Percentiles rank a stretch among this genome's conserved stretches.
phyloP scores from a whole-genome alignment of 2,329 filamentous ascomycete species.

The Aureobasidium musti region DNA sequence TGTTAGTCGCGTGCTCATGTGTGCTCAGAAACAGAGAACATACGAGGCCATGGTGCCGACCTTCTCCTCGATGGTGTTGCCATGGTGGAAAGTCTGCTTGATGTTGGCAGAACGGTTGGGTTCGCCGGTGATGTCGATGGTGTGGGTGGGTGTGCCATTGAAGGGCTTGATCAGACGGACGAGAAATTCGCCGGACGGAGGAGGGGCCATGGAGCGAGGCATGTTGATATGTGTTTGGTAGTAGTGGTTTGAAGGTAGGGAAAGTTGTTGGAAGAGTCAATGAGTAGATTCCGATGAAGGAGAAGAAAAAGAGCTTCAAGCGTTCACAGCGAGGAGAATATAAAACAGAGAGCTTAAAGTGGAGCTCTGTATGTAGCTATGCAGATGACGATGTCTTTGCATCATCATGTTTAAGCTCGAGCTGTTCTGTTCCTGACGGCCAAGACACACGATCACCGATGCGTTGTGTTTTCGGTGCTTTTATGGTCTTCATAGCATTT shows the following conservation, averaged over 20 bases:
- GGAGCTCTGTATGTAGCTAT: constrained; percentile 18
- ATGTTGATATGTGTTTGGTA: constrained; percentile 13
- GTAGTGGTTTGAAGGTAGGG: not conserved
- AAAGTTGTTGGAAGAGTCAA: not conserved
- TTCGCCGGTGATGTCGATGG: constrained; percentile 47
- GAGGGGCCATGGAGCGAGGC: constrained; percentile 37
- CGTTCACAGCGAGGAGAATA: constrained; percentile 8
- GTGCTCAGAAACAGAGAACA: not conserved
- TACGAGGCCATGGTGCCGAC: constrained; percentile 43
- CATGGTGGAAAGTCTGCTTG: constrained; percentile 40
- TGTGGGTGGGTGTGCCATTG: constrained; percentile 39
- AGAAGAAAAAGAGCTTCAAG: not conserved
- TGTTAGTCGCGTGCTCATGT: not conserved
- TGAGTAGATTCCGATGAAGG: not conserved
- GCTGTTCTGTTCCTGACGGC: constrained; percentile 26
- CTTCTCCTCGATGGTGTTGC: constrained; percentile 43
- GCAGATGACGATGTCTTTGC: constrained; percentile 22
- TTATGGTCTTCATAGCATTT: not conserved
- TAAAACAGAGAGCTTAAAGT: constrained; percentile 4
- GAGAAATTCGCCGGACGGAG: constrained; percentile 43
- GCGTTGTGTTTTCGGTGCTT: constrained; percentile 16
- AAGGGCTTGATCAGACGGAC: constrained; percentile 42
- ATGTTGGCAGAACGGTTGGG: constrained; percentile 46
- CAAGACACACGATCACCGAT: constrained; percentile 22
- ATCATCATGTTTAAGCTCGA: constrained; percentile 10